Evolutionary conservation across 1,139 yeast species (phyloP).

Genomic region (Suhomyces taliae): DNA sequence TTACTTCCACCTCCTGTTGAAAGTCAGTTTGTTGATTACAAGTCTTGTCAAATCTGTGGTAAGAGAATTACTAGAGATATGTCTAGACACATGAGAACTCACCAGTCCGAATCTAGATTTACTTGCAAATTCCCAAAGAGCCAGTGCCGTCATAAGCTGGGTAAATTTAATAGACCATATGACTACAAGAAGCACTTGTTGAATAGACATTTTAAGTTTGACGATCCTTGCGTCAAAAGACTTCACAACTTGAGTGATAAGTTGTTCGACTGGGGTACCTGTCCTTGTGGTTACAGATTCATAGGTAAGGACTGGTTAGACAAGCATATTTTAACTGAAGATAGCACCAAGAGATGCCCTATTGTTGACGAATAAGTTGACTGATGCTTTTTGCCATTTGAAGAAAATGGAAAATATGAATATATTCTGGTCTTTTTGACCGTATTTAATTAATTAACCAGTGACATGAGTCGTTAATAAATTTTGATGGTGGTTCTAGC

Average conservation of each 20-base stretch:
- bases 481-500: no score
- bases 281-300: constrained; percentile 56
- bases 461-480: no score
- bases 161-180: constrained; percentile 61
- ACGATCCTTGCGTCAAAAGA: constrained; percentile 47
- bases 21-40: constrained; percentile 23
- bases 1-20: constrained; percentile 41
- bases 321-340: constrained; percentile 47
- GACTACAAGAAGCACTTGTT: constrained; percentile 68
- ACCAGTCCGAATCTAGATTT: constrained; percentile 58
- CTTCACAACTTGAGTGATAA: constrained; percentile 57
- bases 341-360: constrained; percentile 30
- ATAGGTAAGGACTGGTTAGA: constrained; percentile 59
- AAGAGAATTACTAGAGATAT: constrained; percentile 60
- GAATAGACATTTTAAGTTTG: constrained; percentile 61
- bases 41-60: constrained; percentile 54
- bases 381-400: not conserved
- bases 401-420: no score
- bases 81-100: constrained; percentile 66
- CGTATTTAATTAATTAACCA: no score
- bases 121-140: constrained; percentile 58
- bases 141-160: constrained; percentile 60
- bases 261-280: constrained; percentile 51
- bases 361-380: constrained; percentile 12
- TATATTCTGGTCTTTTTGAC: no score